Base-by-base conservation (phyloP, 2,329 filamentous ascomycete species). In the Colletotrichum lentis region DNA sequence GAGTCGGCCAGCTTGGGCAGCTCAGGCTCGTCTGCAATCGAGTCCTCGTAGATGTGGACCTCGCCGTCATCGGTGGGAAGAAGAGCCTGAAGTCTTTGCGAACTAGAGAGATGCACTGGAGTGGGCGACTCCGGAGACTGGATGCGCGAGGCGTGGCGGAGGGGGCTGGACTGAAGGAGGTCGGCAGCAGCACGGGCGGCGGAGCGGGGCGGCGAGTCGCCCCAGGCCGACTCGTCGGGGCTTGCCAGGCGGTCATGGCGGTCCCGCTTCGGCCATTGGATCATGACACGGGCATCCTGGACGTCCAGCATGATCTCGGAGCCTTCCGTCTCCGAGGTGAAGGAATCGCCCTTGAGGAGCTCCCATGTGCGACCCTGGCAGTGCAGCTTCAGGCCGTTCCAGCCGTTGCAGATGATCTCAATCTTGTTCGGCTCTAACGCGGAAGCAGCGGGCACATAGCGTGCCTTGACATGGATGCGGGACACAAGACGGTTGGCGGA, bases 241-340 rank as follows among this genome's bases (percentile, higher is more conserved):
- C 82, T 82, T 31, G 81, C 85, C 74, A 80, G 75, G 66, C 76
- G 79, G 72, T 79, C 85, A 78, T 76, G 82, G 78, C 81, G 74
- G 41, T 79, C 86, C 80, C 76, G 84, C 79, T 80, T 87, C 52
- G 96, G 96, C 95, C 96, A 98, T 76, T 90, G 88, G 70, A 99
- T 83, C 78, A 97, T 85, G 52, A 98, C 93, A 71, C 96, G 91
- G 62, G 94, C 90, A 76, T 97, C 94, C 74, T 97, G 93, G 49
- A 98, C 94, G 77, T 98, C 94, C 71, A 99, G 83, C 89, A 99
- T 96, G 77, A 99, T 94, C 74, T 97, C 94, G 20, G 90, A 90
- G 72, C 90, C 88, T 76, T 94, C 92, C 37, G 94, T 94, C 80
- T 97, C 93, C 66, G 94, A 97, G 54, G 90, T 91, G 79, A 97